phyloP scores from a whole-genome alignment of 2,329 filamentous ascomycete species.

The Phoma sp. region DNA sequence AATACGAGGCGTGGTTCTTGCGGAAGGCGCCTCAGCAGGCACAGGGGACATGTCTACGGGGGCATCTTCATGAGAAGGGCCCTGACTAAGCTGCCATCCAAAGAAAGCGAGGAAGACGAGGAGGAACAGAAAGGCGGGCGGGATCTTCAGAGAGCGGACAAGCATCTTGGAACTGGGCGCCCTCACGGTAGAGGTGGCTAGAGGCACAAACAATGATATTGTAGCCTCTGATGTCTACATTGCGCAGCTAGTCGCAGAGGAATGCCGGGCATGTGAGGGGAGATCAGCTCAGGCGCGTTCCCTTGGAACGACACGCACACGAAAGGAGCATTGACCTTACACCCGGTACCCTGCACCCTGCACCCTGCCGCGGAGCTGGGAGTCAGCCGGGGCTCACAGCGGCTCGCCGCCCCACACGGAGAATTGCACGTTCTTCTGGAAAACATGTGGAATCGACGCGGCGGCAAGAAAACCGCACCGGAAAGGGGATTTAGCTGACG shows the following conservation, averaged over 20 bases:
- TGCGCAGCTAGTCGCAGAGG: slow-evolving; percentile 21
- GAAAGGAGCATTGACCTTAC: neutral
- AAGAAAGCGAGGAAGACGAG: slow-evolving; percentile 40
- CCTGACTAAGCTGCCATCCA: slow-evolving; percentile 39
- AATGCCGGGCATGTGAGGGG: slow-evolving; percentile 29
- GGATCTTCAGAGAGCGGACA: slow-evolving; percentile 30
- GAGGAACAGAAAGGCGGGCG: slow-evolving; percentile 33
- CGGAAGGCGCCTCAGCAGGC: slow-evolving; percentile 12
- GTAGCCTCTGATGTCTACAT: slow-evolving; percentile 18
- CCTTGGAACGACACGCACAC: slow-evolving; percentile 11
- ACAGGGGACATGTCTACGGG: slow-evolving; percentile 14
- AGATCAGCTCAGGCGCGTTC: slow-evolving; percentile 17
- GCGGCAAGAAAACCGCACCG: neutral
- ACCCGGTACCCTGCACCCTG: neutral
- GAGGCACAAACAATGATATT: neutral
- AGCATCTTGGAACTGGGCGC: slow-evolving; percentile 31
- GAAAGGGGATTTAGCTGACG: neutral
- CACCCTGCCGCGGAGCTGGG: neutral
- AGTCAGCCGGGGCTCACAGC: neutral
- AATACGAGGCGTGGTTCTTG: slow-evolving; percentile 32
- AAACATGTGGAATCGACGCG: neutral
- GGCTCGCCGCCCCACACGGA: neutral
- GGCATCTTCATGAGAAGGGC: slow-evolving; percentile 22
- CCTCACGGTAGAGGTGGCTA: neutral
- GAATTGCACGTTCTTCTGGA: neutral